Conservation (phyloP, 1,139 yeast genomes). For the Pichiaceae sp. region DNA sequence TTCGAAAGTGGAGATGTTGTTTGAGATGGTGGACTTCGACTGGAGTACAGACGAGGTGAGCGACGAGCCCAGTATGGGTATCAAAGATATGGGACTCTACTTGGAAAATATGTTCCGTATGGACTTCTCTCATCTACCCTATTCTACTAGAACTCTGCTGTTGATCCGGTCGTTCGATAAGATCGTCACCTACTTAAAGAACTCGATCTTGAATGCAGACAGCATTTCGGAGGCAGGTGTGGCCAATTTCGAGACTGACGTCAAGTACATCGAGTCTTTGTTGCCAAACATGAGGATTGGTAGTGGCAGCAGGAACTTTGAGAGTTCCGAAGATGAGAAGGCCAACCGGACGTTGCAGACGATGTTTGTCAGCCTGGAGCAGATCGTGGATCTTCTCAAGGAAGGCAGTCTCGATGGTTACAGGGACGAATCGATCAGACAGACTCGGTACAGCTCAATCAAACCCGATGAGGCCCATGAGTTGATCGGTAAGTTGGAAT, state of each 20-base stretch:
- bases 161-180: slow-evolving; percentile 83
- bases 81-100: slow-evolving; percentile 82
- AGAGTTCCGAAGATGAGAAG: slow-evolving; percentile 5
- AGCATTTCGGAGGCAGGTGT: slow-evolving; percentile 41
- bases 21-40: slow-evolving; percentile 81
- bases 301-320: slow-evolving; percentile 6
- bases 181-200: slow-evolving; percentile 63
- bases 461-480: slow-evolving; percentile 49
- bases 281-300: slow-evolving; percentile 18
- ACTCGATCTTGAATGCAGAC: slow-evolving; percentile 46
- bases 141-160: slow-evolving; percentile 67
- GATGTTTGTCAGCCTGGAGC: slow-evolving; percentile 52
- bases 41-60: slow-evolving; percentile 54
- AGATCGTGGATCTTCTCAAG: slow-evolving; percentile 49
- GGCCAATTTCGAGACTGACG: slow-evolving; percentile 53
- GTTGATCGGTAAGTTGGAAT: slow-evolving; percentile 36
- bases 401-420: slow-evolving; percentile 44
- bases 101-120: slow-evolving; percentile 81
- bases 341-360: slow-evolving; percentile 29
- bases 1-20: slow-evolving; percentile 64
- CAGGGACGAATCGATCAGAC: slow-evolving; percentile 43
- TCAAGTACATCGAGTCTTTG: slow-evolving; percentile 44
- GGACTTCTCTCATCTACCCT: slow-evolving; percentile 78
- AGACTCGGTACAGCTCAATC: slow-evolving; percentile 54
- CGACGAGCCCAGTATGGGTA: slow-evolving; percentile 62